Base-by-base conservation (phyloP, 345 rosid species). In the Salix suchowensis region DNA sequence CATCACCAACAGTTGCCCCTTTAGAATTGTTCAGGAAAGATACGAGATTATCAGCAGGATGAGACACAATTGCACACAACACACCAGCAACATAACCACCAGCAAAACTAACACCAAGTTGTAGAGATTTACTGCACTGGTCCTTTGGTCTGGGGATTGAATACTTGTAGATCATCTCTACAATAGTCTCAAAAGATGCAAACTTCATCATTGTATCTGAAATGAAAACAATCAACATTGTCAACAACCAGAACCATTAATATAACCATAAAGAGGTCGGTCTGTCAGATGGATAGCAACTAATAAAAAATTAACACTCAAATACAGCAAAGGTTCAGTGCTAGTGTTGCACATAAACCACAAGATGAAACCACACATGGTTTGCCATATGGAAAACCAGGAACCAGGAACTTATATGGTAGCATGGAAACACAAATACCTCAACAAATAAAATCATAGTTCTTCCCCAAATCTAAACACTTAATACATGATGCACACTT, bases 131-230 rank as follows among this genome's bases (percentile, higher is more conserved):
- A 89, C 95, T 91, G 90, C 99, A 94, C 78, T 94, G 84, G 21
- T 88, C 89, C 82, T 94, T 96, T 0, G 99, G 98, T 39, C 70
- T 80, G 19, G 99, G 99, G 76, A 92, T 88, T 21, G 89, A 93
- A 70, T 91, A 82, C 89, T 94, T 94, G 84, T 96, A 94, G 60
- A 96, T 85, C 82, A 82, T 78, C 91, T 96, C 99, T 74, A 94
- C 98, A 79, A 90, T 92, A 77, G 91, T 89, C 84, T 94, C 98
- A 67, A 94, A 96, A 28, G 97, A 94, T 77, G 97, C 98, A 82
- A 96, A 96, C 83, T 96, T 96, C 99, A 94, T 96, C 99, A 96
- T 94, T 0, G 99, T 96, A 85, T 94, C 98, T 96, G 86, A 78
- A 80, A 80, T 2, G 36, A 50, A 44, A 78, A 36, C 15, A 36